Base-by-base conservation (phyloP, 2,329 filamentous ascomycete genomes). In the Fusarium sulawesiense region DNA sequence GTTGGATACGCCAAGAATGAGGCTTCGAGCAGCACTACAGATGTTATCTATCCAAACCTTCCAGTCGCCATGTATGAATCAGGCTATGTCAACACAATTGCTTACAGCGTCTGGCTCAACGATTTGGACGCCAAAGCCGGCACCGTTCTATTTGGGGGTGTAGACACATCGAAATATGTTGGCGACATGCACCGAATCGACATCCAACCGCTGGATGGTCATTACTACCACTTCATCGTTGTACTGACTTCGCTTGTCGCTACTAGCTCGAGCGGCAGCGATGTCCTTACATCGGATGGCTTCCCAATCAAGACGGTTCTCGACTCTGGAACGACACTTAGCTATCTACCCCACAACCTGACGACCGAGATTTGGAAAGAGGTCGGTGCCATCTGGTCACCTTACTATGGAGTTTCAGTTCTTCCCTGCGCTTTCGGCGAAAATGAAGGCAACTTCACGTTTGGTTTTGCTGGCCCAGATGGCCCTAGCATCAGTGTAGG, bases 121-220 rank as follows among this genome's bases (percentile, higher is more conserved):
- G 86, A 88, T 56, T 77, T 87, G 12, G 83, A 83, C 61, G 80
- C 91, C 1, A 89, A 85, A 64, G 89, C 86, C 3, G 93, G 93
- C 37, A 91, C 83, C 71, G 90, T 95, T 64, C 82, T 95, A 3
- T 96, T 95, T 71, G 93, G 93, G 41, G 93, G 92, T n/a, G 88
- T 94, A 62, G 92, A 95, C 76, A 92, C 88, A 0, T 87, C 85
- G 63, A 94, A 94, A 76, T 96, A 89, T 79, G 77, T 83, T 1
- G 92, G 92, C 49, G 78, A 86, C 4, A 83, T 94, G 32, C 83
- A 85, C 47, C 87, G 84, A 8, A 82, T 94, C 29, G 83, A 90
- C 18, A 83, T 93, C 64, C 81, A 79, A 7, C 56, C 70, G 16
- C 77, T 83, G 56, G 77, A 82, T 49, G 54, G 83, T 51, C 68